Evolutionary conservation across 2,329 filamentous ascomycete species (phyloP).

Genomic region (Tolypocladium tundrense): DNA sequence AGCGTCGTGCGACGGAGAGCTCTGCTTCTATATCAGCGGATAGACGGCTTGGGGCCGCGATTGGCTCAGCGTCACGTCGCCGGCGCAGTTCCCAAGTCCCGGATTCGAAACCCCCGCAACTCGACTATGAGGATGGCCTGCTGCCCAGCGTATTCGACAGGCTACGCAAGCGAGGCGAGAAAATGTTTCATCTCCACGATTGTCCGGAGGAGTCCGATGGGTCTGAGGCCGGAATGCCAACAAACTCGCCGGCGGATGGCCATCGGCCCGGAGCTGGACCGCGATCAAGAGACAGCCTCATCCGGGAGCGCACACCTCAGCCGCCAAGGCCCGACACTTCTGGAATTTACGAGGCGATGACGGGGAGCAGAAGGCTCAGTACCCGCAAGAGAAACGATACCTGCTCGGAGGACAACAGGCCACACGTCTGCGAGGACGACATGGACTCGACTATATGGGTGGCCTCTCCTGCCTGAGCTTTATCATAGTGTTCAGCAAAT

Average conservation of each 20-base stretch:
- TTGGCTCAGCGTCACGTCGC: constrained; percentile 13
- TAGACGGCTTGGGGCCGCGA: constrained; percentile 12
- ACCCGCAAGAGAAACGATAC: constrained; percentile 7
- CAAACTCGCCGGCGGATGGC: not conserved
- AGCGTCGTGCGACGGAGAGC: not conserved
- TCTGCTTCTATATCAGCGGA: constrained; percentile 2
- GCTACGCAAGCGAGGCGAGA: constrained; percentile 16
- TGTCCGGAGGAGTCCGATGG: constrained; percentile 2
- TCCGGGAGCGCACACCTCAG: constrained; percentile 7
- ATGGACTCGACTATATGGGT: constrained; percentile 3
- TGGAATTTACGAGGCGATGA: constrained; percentile 15
- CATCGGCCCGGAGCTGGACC: not conserved
- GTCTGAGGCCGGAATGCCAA: not conserved
- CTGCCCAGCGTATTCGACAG: constrained; percentile 16
- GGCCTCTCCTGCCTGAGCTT: not conserved
- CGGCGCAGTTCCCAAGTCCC: constrained; percentile 14
- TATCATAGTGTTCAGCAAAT: not conserved
- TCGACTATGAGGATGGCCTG: constrained; percentile 6
- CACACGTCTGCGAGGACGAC: constrained; percentile 20
- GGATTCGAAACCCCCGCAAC: constrained; percentile 1
- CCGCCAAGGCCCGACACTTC: constrained; percentile 8
- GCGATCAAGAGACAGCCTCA: constrained; percentile 11
- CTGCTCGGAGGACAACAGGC: constrained; percentile 22
- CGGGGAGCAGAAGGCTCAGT: constrained; percentile 7
- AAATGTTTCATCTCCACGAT: constrained; percentile 12